Percentiles rank a stretch among this genome's conserved stretches.
These are phyloP conservation scores for Talaromyces proteolyticus DNA, from an alignment of 495 filamentous ascomycete species.

Conservation along the genomic window DNA sequence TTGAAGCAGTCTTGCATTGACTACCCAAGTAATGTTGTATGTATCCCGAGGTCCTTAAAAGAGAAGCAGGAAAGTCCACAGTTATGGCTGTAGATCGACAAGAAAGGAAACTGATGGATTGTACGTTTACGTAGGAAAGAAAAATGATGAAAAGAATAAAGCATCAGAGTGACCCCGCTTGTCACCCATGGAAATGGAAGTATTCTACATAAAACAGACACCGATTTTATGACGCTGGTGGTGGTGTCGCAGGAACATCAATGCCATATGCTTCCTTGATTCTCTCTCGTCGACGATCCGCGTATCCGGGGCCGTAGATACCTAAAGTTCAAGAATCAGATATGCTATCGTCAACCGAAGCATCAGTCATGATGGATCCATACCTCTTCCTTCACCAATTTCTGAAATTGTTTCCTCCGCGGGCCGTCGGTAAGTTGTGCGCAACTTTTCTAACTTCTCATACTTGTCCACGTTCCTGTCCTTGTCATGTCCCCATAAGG, in stretches of 20 bases:
- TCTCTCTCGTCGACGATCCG: slow-evolving; percentile 74
- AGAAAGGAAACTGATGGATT: neutral
- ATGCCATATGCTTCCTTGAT: slow-evolving; percentile 90
- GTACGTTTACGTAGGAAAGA: neutral
- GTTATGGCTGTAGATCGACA: too few species aligned
- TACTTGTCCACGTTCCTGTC: slow-evolving; percentile 67
- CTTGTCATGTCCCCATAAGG: slow-evolving; percentile 49
- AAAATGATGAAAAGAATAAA: slow-evolving; percentile 1
- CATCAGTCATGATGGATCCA: slow-evolving; percentile 12
- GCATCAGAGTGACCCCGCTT: neutral
- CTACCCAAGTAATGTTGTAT: too few species aligned
- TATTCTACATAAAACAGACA: slow-evolving; percentile 6
- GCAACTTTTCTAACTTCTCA: slow-evolving; percentile 67
- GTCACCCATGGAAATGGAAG: slow-evolving; percentile 1
- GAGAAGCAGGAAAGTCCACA: too few species aligned
- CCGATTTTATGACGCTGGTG: neutral
- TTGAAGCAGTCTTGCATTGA: too few species aligned
- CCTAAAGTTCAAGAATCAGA: slow-evolving; percentile 40
- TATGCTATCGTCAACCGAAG: too few species aligned
- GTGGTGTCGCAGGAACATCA: slow-evolving; percentile 50
- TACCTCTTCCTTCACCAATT: slow-evolving; percentile 88
- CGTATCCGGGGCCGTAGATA: slow-evolving; percentile 77
- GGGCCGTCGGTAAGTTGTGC: slow-evolving; percentile 68
- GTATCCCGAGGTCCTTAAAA: too few species aligned
- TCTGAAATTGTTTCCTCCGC: slow-evolving; percentile 77